Conservation (phyloP, 805 yeast species). For the Candida golubevii region DNA sequence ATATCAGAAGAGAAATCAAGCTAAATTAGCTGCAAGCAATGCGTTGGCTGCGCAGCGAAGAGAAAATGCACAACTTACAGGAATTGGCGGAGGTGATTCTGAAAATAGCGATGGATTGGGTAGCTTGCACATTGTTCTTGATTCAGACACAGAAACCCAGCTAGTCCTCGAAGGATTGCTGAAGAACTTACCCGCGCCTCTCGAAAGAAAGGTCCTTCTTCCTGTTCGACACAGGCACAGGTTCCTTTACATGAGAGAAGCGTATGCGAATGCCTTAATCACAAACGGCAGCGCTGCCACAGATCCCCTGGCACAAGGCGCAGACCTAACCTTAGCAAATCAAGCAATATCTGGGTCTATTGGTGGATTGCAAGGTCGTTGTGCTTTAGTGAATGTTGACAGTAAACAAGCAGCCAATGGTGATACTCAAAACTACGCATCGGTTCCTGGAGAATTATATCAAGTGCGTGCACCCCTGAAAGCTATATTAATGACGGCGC, state of each 20-base stretch:
- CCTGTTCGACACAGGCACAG: conserved; percentile 69
- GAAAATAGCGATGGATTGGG: conserved; percentile 19
- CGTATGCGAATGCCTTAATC: conserved; percentile 82
- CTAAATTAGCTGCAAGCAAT: conserved; percentile 77
- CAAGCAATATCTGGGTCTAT: conserved; percentile 48
- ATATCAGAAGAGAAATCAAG: conserved; percentile 89
- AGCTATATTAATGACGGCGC: conserved; percentile 40
- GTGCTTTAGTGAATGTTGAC: conserved; percentile 69
- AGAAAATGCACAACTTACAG: conserved; percentile 51
- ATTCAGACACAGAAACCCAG: conserved; percentile 90
- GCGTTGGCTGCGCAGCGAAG: conserved; percentile 76
- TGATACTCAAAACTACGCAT: conserved; percentile 41
- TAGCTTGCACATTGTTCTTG: conserved; percentile 47
- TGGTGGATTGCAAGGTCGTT: conserved; percentile 78
- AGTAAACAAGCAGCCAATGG: conserved; percentile 19
- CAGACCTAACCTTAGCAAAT: conserved; percentile 40
- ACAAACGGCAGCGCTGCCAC: conserved; percentile 56
- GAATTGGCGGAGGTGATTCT: conserved; percentile 17
- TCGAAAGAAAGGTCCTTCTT: conserved; percentile 68
- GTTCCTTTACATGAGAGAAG: conserved; percentile 85
- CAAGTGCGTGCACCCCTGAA: conserved; percentile 46
- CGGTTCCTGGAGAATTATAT: conserved; percentile 56
- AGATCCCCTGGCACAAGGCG: conserved; percentile 20
- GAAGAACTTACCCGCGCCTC: conserved; percentile 74
- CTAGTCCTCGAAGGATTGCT: conserved; percentile 87